Evolutionary conservation across 352 stramenopile genomes (phyloP).

Genomic region (Phytopythium aichiense): DNA sequence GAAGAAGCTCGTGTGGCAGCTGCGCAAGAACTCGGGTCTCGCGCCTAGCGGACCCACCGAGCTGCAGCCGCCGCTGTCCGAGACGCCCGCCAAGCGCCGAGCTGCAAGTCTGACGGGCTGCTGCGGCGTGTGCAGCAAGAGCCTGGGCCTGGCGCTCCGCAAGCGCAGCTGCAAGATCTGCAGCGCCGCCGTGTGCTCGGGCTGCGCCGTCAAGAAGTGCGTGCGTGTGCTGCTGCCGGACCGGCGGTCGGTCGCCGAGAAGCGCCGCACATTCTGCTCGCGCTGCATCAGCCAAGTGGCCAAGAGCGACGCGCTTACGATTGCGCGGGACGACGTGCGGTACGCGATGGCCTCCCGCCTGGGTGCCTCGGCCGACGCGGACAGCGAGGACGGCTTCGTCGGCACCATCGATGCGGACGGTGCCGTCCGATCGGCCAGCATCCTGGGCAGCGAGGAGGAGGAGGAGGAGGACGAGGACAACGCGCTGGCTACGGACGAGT

Average conservation of each 20-base stretch:
- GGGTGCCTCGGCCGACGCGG: background rate
- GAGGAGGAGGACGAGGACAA: slow-evolving; percentile 3
- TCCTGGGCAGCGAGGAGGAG: slow-evolving; percentile 3
- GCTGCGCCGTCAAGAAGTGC: slow-evolving; percentile 31
- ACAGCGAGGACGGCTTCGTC: background rate
- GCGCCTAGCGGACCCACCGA: slow-evolving; percentile 16
- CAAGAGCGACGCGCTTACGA: slow-evolving; percentile 17
- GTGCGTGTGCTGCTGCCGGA: slow-evolving; percentile 37
- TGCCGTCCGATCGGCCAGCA: background rate
- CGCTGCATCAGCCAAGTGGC: slow-evolving; percentile 25
- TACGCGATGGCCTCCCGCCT: background rate
- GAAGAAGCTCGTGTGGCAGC: slow-evolving; percentile 59
- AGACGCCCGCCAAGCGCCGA: slow-evolving; percentile 5
- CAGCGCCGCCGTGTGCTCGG: slow-evolving; percentile 20
- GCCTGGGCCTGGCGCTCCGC: slow-evolving; percentile 14
- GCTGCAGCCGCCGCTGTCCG: slow-evolving; percentile 10
- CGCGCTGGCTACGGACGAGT: background rate
- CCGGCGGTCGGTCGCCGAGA: slow-evolving; percentile 24
- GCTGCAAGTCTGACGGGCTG: slow-evolving; percentile 6
- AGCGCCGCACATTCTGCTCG: slow-evolving; percentile 35
- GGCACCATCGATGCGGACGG: slow-evolving; percentile 2
- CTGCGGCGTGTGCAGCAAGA: slow-evolving; percentile 23
- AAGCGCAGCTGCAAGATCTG: slow-evolving; percentile 25
- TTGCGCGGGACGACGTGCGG: slow-evolving; percentile 28
- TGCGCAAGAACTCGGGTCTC: slow-evolving; percentile 29